A percentile compares a stretch with the other conserved stretches of the same genome.
Evolutionary conservation across 2,329 filamentous ascomycete genomes (phyloP).

Genomic region (Claviceps africana): DNA sequence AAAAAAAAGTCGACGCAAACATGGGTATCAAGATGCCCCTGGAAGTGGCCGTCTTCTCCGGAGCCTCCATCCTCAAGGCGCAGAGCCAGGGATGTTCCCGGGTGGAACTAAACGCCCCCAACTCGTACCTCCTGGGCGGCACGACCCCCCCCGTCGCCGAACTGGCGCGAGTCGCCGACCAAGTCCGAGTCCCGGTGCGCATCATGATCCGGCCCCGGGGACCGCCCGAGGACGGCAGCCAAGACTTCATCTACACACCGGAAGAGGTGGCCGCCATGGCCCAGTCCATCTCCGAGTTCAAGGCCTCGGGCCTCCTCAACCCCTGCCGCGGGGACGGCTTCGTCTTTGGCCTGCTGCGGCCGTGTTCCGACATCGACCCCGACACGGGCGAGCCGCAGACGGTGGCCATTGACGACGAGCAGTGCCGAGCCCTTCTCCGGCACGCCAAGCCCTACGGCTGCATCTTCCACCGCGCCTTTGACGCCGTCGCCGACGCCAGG

Average conservation of each 20-base stretch:
- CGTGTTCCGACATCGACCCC: constrained; percentile 1
- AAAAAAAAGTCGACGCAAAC: not conserved
- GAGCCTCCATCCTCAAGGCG: constrained; percentile 24
- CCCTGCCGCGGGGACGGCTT: constrained; percentile 36
- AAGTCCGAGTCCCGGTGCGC: constrained; percentile 27
- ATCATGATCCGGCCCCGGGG: constrained; percentile 40
- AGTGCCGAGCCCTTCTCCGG: constrained; percentile 26
- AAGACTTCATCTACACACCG: constrained; percentile 36
- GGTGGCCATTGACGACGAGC: constrained; percentile 23
- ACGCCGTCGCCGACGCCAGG: constrained; percentile 25
- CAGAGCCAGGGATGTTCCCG: constrained; percentile 30
- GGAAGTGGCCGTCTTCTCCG: constrained; percentile 41
- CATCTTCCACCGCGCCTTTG: constrained; percentile 45
- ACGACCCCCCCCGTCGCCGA: constrained; percentile 33
- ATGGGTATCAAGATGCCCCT: constrained; percentile 18
- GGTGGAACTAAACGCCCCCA: constrained; percentile 38
- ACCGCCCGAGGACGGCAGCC: constrained; percentile 5
- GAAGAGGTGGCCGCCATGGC: constrained; percentile 32
- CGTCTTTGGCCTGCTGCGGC: constrained; percentile 36
- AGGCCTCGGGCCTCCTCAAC: constrained; percentile 22
- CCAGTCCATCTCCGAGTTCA: constrained; percentile 23
- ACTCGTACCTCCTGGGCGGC: constrained; percentile 36
- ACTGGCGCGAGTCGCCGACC: constrained; percentile 17
- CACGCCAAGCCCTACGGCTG: constrained; percentile 28
- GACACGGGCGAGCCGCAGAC: not conserved